Percentiles rank a stretch among this genome's conserved stretches.
phyloP scores from a whole-genome alignment of 1,284 basidiomycete genomes.

The Sporisorium sorghi region DNA sequence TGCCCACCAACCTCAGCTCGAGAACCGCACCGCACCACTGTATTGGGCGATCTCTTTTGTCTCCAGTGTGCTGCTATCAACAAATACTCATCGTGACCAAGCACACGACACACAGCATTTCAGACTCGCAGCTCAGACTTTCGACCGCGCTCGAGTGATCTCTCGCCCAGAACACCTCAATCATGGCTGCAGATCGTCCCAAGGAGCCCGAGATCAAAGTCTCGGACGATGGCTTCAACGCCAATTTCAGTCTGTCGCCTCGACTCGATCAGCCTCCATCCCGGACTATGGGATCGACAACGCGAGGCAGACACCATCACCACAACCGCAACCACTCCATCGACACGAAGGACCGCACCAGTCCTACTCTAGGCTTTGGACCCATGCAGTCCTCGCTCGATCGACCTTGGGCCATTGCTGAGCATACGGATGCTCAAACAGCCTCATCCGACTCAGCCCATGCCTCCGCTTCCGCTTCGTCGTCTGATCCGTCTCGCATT shows the following conservation, averaged over 20 bases:
- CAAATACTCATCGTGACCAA: neutral
- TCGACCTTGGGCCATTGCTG: slow-evolving; percentile 30
- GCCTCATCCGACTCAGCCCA: slow-evolving; percentile 11
- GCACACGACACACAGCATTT: neutral
- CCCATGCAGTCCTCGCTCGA: slow-evolving; percentile 36
- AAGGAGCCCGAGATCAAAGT: slow-evolving; percentile 46
- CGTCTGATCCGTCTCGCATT: slow-evolving; percentile 28
- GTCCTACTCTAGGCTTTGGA: slow-evolving; percentile 51
- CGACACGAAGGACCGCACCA: slow-evolving; percentile 55
- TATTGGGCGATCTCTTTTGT: neutral
- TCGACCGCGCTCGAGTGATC: neutral
- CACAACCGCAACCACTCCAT: slow-evolving; percentile 53
- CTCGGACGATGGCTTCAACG: slow-evolving; percentile 48
- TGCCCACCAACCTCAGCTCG: neutral
- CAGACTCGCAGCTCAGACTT: neutral
- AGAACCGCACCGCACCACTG: neutral
- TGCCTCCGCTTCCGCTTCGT: slow-evolving; percentile 8
- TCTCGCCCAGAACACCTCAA: neutral
- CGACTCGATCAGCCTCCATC: slow-evolving; percentile 37
- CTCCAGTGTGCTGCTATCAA: neutral
- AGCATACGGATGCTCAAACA: slow-evolving; percentile 13
- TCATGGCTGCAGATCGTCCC: slow-evolving; percentile 36
- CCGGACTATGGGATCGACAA: slow-evolving; percentile 21
- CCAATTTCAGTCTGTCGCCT: slow-evolving; percentile 46
- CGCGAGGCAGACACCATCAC: slow-evolving; percentile 35